Evolutionary conservation across 352 stramenopile genomes (phyloP), one percentile per base, ranked within the genome.

Genomic region (Phytophthora gonapodyides): DNA sequence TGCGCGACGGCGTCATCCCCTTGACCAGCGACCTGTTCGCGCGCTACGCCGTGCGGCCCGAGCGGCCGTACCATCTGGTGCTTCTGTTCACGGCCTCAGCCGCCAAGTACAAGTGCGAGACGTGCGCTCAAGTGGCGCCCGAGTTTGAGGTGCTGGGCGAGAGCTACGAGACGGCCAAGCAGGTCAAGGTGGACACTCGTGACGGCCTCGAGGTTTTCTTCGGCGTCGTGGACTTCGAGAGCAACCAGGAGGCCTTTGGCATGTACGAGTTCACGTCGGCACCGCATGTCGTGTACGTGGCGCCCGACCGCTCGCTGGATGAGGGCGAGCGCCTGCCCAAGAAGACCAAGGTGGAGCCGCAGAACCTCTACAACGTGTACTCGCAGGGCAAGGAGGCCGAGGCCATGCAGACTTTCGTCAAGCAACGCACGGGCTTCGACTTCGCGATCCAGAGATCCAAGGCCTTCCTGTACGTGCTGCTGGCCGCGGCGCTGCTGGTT

Each of bases 341-440:
- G 36, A 93, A 93, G 75, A 42, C 78, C 31, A 70, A 82, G 61
- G 53, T 88, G 24, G 64, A 74, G 8, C 57, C 74, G 15, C 57
- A 76, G 45, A 71, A 95, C 67, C 61, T 92, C 37, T 93, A 88
- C 73, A 93, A 91, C 64, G 69, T 93, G 15, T 93, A 93, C 68
- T 81, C 83, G 45, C 68, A 80, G 46, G 84, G 87, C 58, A 91
- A 89, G 47, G 62, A 78, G 13, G 87, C 87, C 2, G 84, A 95
- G 38, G 40, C 78, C 40, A 82, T 95, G 46, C 73, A 76, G 46
- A 44, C 64, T 13, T 95, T 93, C 49, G 76, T 95, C 53, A 87
- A 87, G 71, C 76, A 88, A 36, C 89, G 91, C 58, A 94, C 87
- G 7, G 87, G 87, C 57, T 92, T 93, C 46, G 82, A 93, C 65